These are phyloP conservation scores for Hemisphaericaspora xylofermentans DNA, from an alignment of 1,139 yeast genomes.

Conservation along the genomic window DNA sequence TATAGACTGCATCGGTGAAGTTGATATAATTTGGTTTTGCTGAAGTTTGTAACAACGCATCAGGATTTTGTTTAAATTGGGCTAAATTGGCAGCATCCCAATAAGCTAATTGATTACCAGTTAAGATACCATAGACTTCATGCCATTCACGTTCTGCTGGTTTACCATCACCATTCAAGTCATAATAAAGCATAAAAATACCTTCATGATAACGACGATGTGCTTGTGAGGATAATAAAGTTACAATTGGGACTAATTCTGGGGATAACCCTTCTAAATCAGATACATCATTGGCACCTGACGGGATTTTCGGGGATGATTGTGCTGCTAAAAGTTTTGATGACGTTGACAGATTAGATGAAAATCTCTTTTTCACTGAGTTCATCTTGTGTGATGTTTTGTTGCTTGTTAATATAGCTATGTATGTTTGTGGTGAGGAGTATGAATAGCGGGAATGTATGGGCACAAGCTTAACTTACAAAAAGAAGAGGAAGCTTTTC, in stretches of 20 bases:
- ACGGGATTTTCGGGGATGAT: constrained; percentile 4
- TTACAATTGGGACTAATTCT: constrained; percentile 73
- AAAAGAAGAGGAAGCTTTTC: no score
- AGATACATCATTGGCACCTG: constrained; percentile 10
- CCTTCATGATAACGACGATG: constrained; percentile 78
- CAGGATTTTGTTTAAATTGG: constrained; percentile 48
- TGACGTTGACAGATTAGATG: constrained; percentile 15
- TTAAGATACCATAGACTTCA: constrained; percentile 87
- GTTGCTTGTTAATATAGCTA: no score
- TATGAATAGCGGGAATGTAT: no score
- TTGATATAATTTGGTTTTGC: constrained; percentile 86
- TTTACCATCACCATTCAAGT: constrained; percentile 77
- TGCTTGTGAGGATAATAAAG: constrained; percentile 67
- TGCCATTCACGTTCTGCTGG: constrained; percentile 84
- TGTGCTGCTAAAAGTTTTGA: constrained; percentile 3
- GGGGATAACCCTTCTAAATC: constrained; percentile 45
- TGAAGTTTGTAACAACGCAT: constrained; percentile 51
- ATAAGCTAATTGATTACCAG: constrained; percentile 87
- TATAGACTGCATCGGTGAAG: constrained; percentile 87
- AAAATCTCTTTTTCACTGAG: constrained; percentile 22
- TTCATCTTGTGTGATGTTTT: constrained; percentile 14
- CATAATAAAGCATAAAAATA: constrained; percentile 68
- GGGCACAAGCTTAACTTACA: no score
- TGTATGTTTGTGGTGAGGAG: no score
- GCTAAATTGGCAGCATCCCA: constrained; percentile 87